Base-by-base conservation (phyloP, 2,329 filamentous ascomycete genomes). In the Iodosphaeria phyllophila region DNA sequence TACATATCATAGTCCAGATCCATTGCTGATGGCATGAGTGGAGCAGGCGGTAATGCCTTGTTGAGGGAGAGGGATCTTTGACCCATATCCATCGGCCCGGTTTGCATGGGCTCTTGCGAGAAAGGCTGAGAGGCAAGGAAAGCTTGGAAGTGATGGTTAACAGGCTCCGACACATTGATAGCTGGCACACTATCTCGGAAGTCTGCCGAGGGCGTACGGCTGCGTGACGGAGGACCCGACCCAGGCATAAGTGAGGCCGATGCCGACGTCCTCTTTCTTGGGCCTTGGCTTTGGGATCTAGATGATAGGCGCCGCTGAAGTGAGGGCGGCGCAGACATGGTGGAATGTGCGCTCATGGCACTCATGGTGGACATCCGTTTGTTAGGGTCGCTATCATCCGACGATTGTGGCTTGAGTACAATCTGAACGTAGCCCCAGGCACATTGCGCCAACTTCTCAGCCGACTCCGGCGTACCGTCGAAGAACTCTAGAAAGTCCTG, bases 401-500 rank as follows among this genome's bases (percentile, higher is more conserved):
- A 21, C 5, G 19, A 10, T 13, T 20, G 19, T 15, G 43, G 42
- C 15, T 40, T 38, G 23, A 44, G 31, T n/a, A 44, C 35, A 23
- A 46, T 36, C 23, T 45, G 42, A 10, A 36, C 50, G 33, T 36
- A 52, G 24, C 19, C 47, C 41, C 32, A 71, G 4, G 68, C 69
- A 26, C 66, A 51, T 26, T 56, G 53, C 8, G 68, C 64, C 22
- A 74, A 56, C 34, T 54, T 58, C 31, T 63, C 54, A 1, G 66
- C 62, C 32, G 69, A 63, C 24, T 62, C 55, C 24, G 57, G 60
- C 17, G 61, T 55, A 18, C 64, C 58, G 5, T 62, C 67, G 38
- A 72, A 74, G 37, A 70, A 70, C 38, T 75, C 70, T 14, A 75
- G 55, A 6, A 70, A 56, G 36, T 74, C 70, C 38, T 73, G 64